Percentiles rank a stretch among this genome's conserved stretches.
phyloP scores from a whole-genome alignment of 2,329 filamentous ascomycete genomes.

The Trichophyton simii region DNA sequence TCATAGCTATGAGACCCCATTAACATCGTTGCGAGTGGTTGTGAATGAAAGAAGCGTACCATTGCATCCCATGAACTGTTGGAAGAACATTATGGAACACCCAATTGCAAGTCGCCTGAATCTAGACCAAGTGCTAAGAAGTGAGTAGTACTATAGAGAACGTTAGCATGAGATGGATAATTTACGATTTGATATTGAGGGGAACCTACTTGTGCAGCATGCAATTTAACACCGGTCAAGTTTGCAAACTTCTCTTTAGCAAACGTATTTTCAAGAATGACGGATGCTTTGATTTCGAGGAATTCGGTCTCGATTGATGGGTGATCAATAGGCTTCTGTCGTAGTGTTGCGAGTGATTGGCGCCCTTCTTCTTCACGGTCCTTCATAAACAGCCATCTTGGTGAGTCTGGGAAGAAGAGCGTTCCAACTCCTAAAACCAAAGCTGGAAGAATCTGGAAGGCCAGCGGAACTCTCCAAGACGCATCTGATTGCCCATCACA shows the following conservation, averaged over 20 bases:
- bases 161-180: not conserved
- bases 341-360: constrained; percentile 35
- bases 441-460: constrained; percentile 35
- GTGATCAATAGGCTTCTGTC: constrained; percentile 36
- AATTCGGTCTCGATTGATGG: constrained; percentile 39
- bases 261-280: constrained; percentile 27
- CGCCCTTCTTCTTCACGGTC: constrained; percentile 40
- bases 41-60: constrained; percentile 16
- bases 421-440: constrained; percentile 29
- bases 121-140: constrained; percentile 24
- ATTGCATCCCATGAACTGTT: constrained; percentile 39
- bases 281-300: constrained; percentile 37
- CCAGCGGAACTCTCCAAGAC: constrained; percentile 37
- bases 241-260: constrained; percentile 20
- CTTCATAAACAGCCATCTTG: constrained; percentile 41
- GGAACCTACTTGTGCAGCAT: constrained; percentile 22
- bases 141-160: constrained; percentile 20
- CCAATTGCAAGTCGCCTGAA: constrained; percentile 30
- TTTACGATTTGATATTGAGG: not conserved
- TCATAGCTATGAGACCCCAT: constrained; percentile 23
- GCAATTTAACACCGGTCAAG: constrained; percentile 20
- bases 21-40: too few relatives aligned
- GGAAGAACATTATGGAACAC: constrained; percentile 30
- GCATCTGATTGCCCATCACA: constrained; percentile 39
- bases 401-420: constrained; percentile 44